Percentiles rank a stretch among this genome's conserved stretches.
These are phyloP conservation scores for Pilatotrama ljubarskyi DNA, from an alignment of 768 basidiomycete genomes.

Conservation along the genomic window DNA sequence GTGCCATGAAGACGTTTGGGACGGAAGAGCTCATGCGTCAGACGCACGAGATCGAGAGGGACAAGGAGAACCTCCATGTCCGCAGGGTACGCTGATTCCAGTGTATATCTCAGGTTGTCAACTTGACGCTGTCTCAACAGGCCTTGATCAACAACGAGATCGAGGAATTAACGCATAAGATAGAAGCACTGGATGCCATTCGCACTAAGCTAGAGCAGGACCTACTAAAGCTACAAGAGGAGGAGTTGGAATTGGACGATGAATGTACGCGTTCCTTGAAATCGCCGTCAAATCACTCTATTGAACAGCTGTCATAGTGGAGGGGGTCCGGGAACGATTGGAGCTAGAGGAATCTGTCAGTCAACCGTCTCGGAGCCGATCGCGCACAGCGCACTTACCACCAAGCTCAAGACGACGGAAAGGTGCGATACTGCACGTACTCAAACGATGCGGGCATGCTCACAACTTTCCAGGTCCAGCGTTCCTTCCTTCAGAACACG, in stretches of 20 bases:
- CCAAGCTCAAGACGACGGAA: constrained; percentile 70
- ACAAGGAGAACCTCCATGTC: constrained; percentile 92
- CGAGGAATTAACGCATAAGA: constrained; percentile 86
- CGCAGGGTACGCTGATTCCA: constrained; percentile 61
- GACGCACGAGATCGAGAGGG: constrained; percentile 79
- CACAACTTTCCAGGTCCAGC: constrained; percentile 65
- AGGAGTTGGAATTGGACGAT: constrained; percentile 95
- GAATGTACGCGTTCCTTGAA: constrained; percentile 65
- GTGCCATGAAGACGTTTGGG: constrained; percentile 69
- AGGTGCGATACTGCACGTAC: constrained; percentile 38
- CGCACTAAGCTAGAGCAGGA: constrained; percentile 78
- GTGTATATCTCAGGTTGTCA: no score
- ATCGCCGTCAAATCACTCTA: not conserved
- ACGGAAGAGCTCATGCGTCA: constrained; percentile 85
- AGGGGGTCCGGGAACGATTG: constrained; percentile 85
- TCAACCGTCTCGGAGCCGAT: constrained; percentile 31
- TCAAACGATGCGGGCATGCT: not conserved
- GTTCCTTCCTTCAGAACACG: constrained; percentile 96
- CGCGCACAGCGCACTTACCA: constrained; percentile 43
- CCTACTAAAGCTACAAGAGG: constrained; percentile 86
- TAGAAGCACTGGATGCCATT: constrained; percentile 79
- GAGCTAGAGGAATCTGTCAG: constrained; percentile 60
- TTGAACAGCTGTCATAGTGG: constrained; percentile 51
- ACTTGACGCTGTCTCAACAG: constrained; percentile 40
- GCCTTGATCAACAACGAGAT: constrained; percentile 86